These are phyloP conservation scores for Salvia splendens DNA, from an alignment of 257 asterid genomes.

Conservation along the genomic window DNA sequence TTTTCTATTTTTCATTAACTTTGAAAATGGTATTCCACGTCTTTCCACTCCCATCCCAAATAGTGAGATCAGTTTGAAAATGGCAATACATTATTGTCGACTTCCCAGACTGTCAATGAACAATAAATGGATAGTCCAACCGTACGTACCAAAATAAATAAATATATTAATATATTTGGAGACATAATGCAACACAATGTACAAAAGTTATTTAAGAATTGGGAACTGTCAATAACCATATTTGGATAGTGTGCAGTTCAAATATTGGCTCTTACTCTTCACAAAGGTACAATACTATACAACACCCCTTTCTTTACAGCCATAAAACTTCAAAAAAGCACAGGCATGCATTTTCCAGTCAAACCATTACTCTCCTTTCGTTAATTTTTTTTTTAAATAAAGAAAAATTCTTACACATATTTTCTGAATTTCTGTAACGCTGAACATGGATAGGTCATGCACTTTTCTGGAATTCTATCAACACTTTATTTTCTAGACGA, in stretches of 20 bases:
- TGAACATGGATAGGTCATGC: conserved; percentile 23
- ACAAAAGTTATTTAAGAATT: conserved; percentile 41
- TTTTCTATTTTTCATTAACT: no score
- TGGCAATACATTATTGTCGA: conserved; percentile 32
- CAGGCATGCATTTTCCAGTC: conserved; percentile 54
- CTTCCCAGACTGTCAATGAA: conserved; percentile 13
- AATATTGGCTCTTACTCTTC: conserved; percentile 35
- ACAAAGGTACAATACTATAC: conserved; percentile 31
- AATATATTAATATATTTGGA: neutral
- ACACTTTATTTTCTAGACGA: conserved; percentile 39
- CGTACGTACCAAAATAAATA: conserved; percentile 8
- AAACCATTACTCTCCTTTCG: conserved; percentile 40
- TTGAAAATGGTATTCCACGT: neutral
- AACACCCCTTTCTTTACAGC: conserved; percentile 18
- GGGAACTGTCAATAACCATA: conserved; percentile 46
- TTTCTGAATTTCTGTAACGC: conserved; percentile 24
- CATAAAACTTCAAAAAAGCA: conserved; percentile 37
- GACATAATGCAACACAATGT: conserved; percentile 30
- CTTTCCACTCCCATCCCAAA: neutral
- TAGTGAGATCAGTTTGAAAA: conserved; percentile 24
- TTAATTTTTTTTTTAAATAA: neutral
- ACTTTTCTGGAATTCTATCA: conserved; percentile 28
- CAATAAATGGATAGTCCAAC: conserved; percentile 34
- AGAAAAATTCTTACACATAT: conserved; percentile 2
- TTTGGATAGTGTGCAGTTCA: conserved; percentile 37